A percentile compares a stretch with the other conserved stretches of the same genome.
phyloP scores from a whole-genome alignment of 2,329 filamentous ascomycete genomes.

The Talaromyces sp. region DNA sequence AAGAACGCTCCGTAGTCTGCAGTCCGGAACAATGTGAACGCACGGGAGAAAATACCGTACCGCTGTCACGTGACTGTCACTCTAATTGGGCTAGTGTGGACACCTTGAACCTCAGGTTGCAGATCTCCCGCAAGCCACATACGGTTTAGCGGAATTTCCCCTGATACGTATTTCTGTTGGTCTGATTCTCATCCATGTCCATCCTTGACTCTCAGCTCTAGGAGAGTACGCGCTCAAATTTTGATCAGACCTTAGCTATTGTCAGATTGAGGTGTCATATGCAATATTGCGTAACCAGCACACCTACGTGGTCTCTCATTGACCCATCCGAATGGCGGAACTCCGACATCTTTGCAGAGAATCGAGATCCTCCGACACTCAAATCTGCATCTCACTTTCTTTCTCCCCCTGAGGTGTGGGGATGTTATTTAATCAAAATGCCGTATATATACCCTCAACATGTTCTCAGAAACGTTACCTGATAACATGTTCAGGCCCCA shows the following conservation, averaged over 20 bases:
- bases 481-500: neutral
- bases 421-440: neutral
- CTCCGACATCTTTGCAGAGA: slow-evolving; percentile 2
- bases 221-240: neutral
- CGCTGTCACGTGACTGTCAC: slow-evolving; percentile 19
- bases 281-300: neutral
- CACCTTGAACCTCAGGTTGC: neutral
- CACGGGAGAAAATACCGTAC: slow-evolving; percentile 34
- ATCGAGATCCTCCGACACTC: neutral
- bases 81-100: neutral
- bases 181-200: too few relatives aligned
- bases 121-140: neutral
- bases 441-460: neutral
- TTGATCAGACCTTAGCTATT: neutral
- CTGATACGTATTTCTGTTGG: too few relatives aligned
- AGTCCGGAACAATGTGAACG: slow-evolving; percentile 39
- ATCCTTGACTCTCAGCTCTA: too few relatives aligned
- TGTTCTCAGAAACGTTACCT: neutral
- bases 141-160: too few relatives aligned
- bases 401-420: neutral
- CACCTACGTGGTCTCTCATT: neutral
- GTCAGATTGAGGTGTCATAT: neutral
- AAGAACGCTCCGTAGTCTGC: slow-evolving; percentile 41
- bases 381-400: neutral
- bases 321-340: slow-evolving; percentile 5